Conservation (phyloP, 495 filamentous ascomycete genomes). For the Penicillium maclennaniae region DNA sequence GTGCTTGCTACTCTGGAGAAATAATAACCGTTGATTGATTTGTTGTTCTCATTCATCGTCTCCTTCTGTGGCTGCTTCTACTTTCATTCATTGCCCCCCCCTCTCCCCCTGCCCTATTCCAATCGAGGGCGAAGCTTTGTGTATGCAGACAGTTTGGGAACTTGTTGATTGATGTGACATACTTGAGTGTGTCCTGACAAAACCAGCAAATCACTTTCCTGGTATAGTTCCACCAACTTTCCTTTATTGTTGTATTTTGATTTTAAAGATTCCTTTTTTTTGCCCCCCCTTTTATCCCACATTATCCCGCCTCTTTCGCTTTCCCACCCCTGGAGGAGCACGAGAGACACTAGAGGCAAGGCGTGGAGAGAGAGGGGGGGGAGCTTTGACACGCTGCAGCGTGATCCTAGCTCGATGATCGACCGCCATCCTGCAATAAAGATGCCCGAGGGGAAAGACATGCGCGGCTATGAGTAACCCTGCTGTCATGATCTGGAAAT, state of each 20-base stretch:
- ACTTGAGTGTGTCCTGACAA: neutral
- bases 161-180: neutral
- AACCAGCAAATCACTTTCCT: neutral
- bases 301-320: neutral
- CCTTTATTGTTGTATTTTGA: neutral
- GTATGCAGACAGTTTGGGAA: neutral
- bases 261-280: neutral
- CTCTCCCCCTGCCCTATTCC: neutral
- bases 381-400: conserved; percentile 28
- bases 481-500: conserved; percentile 44
- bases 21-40: conserved; percentile 8
- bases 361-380: conserved; percentile 14
- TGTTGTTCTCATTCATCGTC: neutral
- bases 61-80: conserved; percentile 1
- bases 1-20: conserved; percentile 10
- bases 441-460: conserved; percentile 33
- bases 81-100: too few species aligned
- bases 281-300: neutral
- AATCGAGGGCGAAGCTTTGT: neutral
- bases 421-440: conserved; percentile 46
- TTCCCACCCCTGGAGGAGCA: neutral
- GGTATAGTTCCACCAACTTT: neutral
- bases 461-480: conserved; percentile 44
- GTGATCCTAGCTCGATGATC: conserved; percentile 41
- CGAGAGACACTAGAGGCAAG: conserved; percentile 10